phyloP scores from a whole-genome alignment of 2,329 filamentous ascomycete genomes.

The Pezicula radicicola region DNA sequence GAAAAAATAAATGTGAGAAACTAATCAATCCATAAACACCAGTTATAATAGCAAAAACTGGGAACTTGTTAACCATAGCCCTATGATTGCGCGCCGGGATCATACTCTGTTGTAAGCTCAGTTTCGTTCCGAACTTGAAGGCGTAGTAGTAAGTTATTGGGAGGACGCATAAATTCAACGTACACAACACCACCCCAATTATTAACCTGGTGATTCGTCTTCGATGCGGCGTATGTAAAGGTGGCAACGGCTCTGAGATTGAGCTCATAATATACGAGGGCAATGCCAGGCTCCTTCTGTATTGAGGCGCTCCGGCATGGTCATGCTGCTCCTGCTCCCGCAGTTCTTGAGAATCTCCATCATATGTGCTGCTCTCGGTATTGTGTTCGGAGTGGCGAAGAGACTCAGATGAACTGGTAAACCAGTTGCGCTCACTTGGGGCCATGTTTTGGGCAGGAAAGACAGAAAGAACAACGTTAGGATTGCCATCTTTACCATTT shows the following conservation, averaged over 20 bases:
- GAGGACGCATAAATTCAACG: conserved; percentile 19
- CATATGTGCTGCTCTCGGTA: too few relatives aligned
- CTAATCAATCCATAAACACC: conserved; percentile 22
- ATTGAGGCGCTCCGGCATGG: too few relatives aligned
- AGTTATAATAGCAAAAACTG: conserved; percentile 24
- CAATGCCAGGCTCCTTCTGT: neutral
- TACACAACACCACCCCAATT: conserved; percentile 12
- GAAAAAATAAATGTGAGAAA: conserved; percentile 21
- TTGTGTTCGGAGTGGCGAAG: too few relatives aligned
- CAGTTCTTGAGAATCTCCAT: too few relatives aligned
- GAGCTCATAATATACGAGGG: neutral
- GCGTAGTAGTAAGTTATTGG: conserved; percentile 25
- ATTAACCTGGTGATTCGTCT: conserved; percentile 10
- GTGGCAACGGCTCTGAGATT: conserved; percentile 14
- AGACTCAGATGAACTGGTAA: too few relatives aligned
- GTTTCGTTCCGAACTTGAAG: conserved; percentile 19
- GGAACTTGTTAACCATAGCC: neutral
- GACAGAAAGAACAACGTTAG: too few relatives aligned
- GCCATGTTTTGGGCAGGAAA: too few relatives aligned
- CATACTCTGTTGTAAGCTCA: conserved; percentile 21
- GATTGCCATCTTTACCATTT: too few relatives aligned
- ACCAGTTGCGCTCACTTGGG: too few relatives aligned
- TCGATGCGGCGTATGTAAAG: conserved; percentile 21
- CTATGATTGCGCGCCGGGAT: neutral
- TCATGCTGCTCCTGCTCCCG: too few relatives aligned